Evolutionary conservation across 768 basidiomycete genomes (phyloP), one percentile per base, ranked within the genome.

Genomic region (Macrolepiota dolichaula): DNA sequence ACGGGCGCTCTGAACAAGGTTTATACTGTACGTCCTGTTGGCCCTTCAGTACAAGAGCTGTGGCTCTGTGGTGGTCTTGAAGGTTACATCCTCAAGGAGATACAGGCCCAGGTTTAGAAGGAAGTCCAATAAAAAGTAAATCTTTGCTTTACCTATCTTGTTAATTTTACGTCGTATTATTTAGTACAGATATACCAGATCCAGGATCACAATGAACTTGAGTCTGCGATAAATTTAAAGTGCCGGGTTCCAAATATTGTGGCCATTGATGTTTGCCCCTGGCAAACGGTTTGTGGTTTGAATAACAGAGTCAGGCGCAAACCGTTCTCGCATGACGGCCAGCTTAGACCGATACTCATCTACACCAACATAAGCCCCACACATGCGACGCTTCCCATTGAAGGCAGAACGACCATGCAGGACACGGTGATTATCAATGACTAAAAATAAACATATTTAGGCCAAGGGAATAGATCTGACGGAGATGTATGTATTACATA

Each of bases 21-120:
- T 64, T 91, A 96, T 69, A 64, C 68, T 17, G 82, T 94, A 15
- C 84, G 89, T 38, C 84, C 88, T 10, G 89, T 99, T 5, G 97
- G 97, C 10, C 78, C 86, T 49, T 97, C 95, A 71, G 96, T 99
- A 51, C 97, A 99, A 77, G 96, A 99, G 74, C 77, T 99, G 46
- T 98, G 97, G 97, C 81, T 96, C 13, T 96, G 93, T 65, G 95
- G 93, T 7, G 95, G 96, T 6, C 73, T 98, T 59, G 96, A 98
- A 68, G 94, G 94, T 1, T 97, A 87, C 71, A 92, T 98, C 53
- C 73, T 94, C 67, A 92, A 92, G 72, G 81, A 84, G 65, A 88
- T 92, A 54, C 77, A 77, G 62, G 70, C 71, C 6, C 73, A 76
- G 36, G 65, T 67, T 32, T 59, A 57, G 44, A 51, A 42, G 2